Evolutionary conservation across 2,329 filamentous ascomycete species (phyloP), one percentile per base, ranked within the genome.

Genomic region (Scopulariopsis brevicaulis): DNA sequence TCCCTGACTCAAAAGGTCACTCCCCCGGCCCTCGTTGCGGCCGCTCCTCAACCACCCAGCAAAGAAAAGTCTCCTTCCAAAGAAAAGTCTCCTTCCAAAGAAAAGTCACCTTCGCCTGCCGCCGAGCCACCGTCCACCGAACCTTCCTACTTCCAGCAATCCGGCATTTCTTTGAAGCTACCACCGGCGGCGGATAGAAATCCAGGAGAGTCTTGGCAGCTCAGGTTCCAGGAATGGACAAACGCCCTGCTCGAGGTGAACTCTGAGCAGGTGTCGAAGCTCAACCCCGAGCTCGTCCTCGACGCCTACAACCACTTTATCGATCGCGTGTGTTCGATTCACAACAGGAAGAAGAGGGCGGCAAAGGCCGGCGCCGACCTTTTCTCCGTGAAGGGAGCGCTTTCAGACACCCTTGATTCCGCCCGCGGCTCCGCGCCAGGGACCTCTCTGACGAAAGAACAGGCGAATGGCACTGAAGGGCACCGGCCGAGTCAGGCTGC

Each of bases 281-380:
- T 28, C 22, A 37, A 18, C 32, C n/a, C 55, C 35, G 28, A 54
- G 34, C 14, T 48, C 24, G 28, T 46, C 22, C 18, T 58, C n/a
- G 52, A 58, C 35, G 56, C 56, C 15, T 58, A 48, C 40, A 34
- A n/a, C 37, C 51, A 54, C 34, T 54, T 53, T 37, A 54, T 58
- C 24, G 51, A 54, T 51, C 51, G 56, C 14, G 56, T 54, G 40
- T 54, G 34, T 12, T 15, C 28, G 18, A 43, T 58, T 18, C 24
- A 53, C 28, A 58, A 54, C 40, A 58, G 54, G 28, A 58, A 54
- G 37, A 46, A 37, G 20, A 58, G 22, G 25, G 50, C 56, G 7
- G 56, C 56, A 14, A 58, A 54, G 51, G 37, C 35, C 14, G 56
- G 50, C 18, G 55, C 55, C 20, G 50, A 57, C 6, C n/a, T 50